Base-by-base conservation (phyloP, 306 rosid species). In the Inga leiocalycina region DNA sequence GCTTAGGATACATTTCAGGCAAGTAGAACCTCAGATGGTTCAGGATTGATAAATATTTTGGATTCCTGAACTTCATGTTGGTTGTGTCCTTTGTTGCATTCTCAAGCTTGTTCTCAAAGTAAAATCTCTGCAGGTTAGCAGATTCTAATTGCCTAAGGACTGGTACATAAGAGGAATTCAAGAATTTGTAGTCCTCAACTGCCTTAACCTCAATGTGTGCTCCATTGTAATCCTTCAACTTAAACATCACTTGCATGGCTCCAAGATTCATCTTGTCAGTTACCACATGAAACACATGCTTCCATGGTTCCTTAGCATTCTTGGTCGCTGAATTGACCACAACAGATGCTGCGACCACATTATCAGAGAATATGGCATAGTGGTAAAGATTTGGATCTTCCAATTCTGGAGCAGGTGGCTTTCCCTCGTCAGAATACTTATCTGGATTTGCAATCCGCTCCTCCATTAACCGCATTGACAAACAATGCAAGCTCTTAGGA, bases 221-320 rank as follows among this genome's bases (percentile, higher is more conserved):
- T 15, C 94, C 94, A 71, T 92, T 90, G 57, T 89, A 90, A 71
- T 90, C 82, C 85, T 93, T 93, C 82, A 89, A 83, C 86, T 90
- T 91, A 84, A 91, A 93, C 96, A 91, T 89, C 70, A 93, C 96
- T 85, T 93, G 96, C 98, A 93, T 93, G 67, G 98, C 98, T 65
- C 98, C 98, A 20, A 93, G 96, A 80, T 93, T 93, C 96, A 93
- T 91, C 90, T 93, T 93, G 80, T 93, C 98, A 16, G 98, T 93
- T 20, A 93, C 98, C 62, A 93, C 94, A 88, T 93, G 98, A 77
- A 93, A 93, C 75, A 93, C 98, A 14, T 93, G 98, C 71, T 93
- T 91, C 94, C 93, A 90, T 0, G 98, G 98, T 82, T 93, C 98
- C 79, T 89, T 89, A 4, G 98, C 95, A 43, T 93, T 88, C 88